These are phyloP conservation scores for Fraxinus angustifolia DNA, from an alignment of 305 asterid genomes.

Conservation along the genomic window DNA sequence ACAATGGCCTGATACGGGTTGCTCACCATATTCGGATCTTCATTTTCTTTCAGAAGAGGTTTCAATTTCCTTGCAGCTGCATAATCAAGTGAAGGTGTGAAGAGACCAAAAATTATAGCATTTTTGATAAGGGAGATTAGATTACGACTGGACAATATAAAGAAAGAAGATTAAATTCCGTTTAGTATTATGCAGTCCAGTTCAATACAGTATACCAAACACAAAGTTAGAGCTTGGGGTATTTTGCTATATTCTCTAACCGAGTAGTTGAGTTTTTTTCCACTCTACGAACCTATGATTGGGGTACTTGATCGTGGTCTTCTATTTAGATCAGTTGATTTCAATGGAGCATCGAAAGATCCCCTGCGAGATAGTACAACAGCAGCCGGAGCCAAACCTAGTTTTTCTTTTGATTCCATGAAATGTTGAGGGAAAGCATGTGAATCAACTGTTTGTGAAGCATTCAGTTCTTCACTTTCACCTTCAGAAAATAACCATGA, in stretches of 20 bases:
- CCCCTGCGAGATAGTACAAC: conserved; percentile 61
- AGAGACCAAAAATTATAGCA: background rate
- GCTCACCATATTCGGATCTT: conserved; percentile 49
- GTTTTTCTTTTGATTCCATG: conserved; percentile 49
- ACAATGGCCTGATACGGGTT: conserved; percentile 88
- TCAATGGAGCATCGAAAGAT: conserved; percentile 58
- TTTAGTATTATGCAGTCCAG: background rate
- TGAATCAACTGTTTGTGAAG: conserved; percentile 76
- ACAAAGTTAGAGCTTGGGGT: background rate
- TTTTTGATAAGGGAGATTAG: background rate
- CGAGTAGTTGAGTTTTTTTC: background rate
- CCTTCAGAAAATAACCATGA: conserved; percentile 85
- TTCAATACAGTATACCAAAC: background rate
- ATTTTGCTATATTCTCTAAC: background rate
- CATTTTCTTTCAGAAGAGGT: conserved; percentile 53
- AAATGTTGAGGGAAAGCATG: conserved; percentile 84
- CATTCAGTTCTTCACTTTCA: conserved; percentile 77
- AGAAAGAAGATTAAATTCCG: background rate
- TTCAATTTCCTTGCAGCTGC: conserved; percentile 67
- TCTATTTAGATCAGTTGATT: conserved; percentile 57
- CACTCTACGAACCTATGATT: conserved; percentile 50
- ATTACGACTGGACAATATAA: background rate
- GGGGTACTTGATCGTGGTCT: conserved; percentile 77
- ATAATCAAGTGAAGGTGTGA: conserved; percentile 12
- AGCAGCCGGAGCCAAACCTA: conserved; percentile 85